phyloP scores from a whole-genome alignment of 345 rosid genomes.

The Geranium rotundifolium region DNA sequence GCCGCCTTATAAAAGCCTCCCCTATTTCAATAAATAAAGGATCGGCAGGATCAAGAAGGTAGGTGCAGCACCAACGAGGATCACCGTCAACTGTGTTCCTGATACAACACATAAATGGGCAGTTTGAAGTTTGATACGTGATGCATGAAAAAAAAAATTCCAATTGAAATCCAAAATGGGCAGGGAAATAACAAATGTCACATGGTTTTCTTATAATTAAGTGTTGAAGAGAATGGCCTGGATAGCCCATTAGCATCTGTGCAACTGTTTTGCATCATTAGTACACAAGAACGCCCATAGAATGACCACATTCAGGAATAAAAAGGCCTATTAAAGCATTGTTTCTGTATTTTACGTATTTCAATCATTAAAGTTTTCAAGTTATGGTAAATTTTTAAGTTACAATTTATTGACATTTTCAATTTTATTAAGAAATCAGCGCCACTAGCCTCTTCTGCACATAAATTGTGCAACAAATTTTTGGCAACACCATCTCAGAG shows the following conservation, averaged over 20 bases:
- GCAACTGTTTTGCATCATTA: neutral
- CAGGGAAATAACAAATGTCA: neutral
- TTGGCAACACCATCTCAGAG: no score
- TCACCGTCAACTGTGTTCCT: conserved; percentile 90
- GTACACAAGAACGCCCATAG: neutral
- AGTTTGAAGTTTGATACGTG: neutral
- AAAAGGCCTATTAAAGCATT: neutral
- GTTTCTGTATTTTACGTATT: no score
- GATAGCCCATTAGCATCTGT: neutral
- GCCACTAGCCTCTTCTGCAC: no score
- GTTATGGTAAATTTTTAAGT: no score
- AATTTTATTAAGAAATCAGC: no score
- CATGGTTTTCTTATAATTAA: neutral
- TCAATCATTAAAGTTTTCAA: no score
- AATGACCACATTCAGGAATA: neutral
- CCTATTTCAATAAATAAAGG: conserved; percentile 80
- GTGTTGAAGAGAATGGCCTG: neutral
- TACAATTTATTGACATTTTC: no score
- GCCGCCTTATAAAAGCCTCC: conserved; percentile 70
- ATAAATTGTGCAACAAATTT: no score
- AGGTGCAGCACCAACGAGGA: conserved; percentile 92
- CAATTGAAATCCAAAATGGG: neutral
- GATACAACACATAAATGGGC: conserved; percentile 9
- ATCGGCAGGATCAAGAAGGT: conserved; percentile 82
- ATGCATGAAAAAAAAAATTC: neutral